phyloP scores from a whole-genome alignment of 2,329 filamentous ascomycete species.

The Cytospora leucostoma region DNA sequence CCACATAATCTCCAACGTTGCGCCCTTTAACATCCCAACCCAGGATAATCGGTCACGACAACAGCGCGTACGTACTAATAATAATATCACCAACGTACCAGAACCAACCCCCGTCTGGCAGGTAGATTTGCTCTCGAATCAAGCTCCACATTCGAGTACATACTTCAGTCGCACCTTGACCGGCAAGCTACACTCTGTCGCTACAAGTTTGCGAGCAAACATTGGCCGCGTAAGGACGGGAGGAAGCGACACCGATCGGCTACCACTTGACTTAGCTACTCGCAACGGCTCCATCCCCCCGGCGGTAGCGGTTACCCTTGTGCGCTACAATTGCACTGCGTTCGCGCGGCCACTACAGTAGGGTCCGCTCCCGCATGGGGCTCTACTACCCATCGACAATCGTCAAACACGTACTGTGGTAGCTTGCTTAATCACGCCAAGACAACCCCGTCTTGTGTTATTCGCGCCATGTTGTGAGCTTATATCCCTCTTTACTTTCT shows the following conservation, averaged over 20 bases:
- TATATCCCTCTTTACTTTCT: background rate
- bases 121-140: constrained; percentile 5
- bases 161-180: constrained; percentile 7
- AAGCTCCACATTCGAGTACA: background rate
- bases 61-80: background rate
- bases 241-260: background rate
- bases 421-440: constrained; percentile 11
- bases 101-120: constrained; percentile 9
- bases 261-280: too few relatives aligned
- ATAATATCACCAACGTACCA: background rate
- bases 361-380: constrained; percentile 19
- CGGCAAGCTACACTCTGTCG: background rate
- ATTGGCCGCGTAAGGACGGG: background rate
- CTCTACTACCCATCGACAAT: constrained; percentile 12
- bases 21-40: background rate
- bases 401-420: constrained; percentile 17
- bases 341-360: background rate
- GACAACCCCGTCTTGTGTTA: constrained; percentile 9
- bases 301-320: constrained; percentile 7
- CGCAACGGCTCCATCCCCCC: background rate
- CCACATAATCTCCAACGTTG: background rate
- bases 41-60: background rate
- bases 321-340: too few relatives aligned
- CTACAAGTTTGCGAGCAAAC: constrained; percentile 2
- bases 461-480: constrained; percentile 27